A percentile compares a stretch with the other conserved stretches of the same genome.
Evolutionary conservation across 129 eudicot species (phyloP).

Genomic region (Flaveria linearis): DNA sequence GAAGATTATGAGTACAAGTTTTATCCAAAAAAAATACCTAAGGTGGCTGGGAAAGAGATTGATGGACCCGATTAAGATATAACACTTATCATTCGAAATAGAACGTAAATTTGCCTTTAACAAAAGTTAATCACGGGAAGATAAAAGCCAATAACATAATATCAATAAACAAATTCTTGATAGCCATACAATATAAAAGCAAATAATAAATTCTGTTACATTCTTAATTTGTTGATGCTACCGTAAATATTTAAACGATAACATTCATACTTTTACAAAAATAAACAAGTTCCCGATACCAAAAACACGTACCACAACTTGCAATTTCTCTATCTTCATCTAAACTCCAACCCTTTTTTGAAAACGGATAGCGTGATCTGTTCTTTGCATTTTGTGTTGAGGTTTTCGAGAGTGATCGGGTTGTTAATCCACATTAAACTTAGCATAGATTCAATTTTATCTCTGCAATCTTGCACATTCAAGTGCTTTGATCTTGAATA

Average conservation of each 20-base stretch:
- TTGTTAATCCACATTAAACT: slow-evolving; percentile 24
- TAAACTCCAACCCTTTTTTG: not conserved
- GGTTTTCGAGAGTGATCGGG: not conserved
- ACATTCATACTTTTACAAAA: slow-evolving; percentile 14
- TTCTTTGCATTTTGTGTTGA: not conserved
- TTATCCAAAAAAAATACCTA: too few relatives aligned
- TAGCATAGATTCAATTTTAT: not conserved
- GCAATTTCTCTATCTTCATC: not conserved
- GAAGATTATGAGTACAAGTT: too few relatives aligned
- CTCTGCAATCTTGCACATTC: slow-evolving; percentile 24
- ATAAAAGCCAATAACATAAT: too few relatives aligned
- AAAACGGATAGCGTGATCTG: not conserved
- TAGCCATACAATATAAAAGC: not conserved
- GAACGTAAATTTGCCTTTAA: too few relatives aligned
- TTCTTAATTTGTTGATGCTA: not conserved
- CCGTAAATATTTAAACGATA: not conserved
- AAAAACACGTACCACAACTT: slow-evolving; percentile 25
- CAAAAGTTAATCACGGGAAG: too few relatives aligned
- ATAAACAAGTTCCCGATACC: slow-evolving; percentile 17
- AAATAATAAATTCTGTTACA: not conserved
- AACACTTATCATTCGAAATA: too few relatives aligned
- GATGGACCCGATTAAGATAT: too few relatives aligned
- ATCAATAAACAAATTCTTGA: too few relatives aligned
- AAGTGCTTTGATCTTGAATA: not conserved
- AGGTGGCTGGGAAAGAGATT: too few relatives aligned